Evolutionary conservation across 139 green algal species (phyloP), one percentile per base, ranked within the genome.

Genomic region (Tetraselmis striata): DNA sequence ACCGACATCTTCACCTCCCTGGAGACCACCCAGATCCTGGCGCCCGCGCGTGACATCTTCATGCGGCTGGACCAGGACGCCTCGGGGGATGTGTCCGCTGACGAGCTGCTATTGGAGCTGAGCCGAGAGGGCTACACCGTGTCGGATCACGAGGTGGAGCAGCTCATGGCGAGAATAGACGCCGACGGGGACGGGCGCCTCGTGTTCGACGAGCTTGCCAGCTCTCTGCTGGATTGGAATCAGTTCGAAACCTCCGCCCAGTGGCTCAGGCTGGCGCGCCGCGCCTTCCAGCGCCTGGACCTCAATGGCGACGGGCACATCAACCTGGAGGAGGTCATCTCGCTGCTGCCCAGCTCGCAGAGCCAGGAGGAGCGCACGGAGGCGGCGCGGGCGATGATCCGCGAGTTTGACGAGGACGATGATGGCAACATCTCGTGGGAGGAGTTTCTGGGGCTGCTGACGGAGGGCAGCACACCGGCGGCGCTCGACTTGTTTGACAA

Each of bases 381-480:
- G 76, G 89, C 92, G 82, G 88, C 91, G 11, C 86, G 91, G 24
- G 86, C 89, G 75, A 92, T 93, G 89, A 92, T 93, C 31, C 80
- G 88, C 58, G 89, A 93, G 80, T 89, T 89, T 24, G 89, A 93
- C 84, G 82, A 90, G 28, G 88, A 93, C 30, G 88, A 88, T 22
- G 89, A 93, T 78, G 89, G 89, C 23, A 84, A 92, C 59, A 88
- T 93, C 28, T 90, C 91, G 76, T 91, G 91, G 77, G 89, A 92
- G 75, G 89, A 93, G 83, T 93, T 93, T 74, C 84, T 92, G 59
- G 91, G 29, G 2, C 76, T 79, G 28, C 28, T 79, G 76, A 79
- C 2, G 28, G 18, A 45, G 28, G 23, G 77, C 67, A 2, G 26
- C 79, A 23, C 86, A 29, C 80, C 84, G 84, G n/a, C 75, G 82